phyloP scores from a whole-genome alignment of 306 rosid genomes.

The Senna siamea region DNA sequence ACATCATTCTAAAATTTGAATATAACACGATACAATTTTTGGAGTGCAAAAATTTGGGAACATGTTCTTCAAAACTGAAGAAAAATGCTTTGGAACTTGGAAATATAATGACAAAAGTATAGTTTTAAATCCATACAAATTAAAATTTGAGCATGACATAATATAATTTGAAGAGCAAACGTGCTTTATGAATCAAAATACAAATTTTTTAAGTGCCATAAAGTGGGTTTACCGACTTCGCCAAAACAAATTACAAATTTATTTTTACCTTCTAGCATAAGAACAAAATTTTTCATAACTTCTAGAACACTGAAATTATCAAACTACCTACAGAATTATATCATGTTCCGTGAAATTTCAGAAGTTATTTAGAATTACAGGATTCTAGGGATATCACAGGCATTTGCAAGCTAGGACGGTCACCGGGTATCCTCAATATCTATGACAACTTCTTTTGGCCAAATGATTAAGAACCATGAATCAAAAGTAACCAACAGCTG shows the following conservation, averaged over 20 bases:
- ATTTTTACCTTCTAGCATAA: background rate
- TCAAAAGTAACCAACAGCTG: background rate
- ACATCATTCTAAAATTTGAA: background rate
- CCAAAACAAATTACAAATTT: background rate
- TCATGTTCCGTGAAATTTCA: background rate
- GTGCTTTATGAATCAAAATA: background rate
- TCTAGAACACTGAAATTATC: background rate
- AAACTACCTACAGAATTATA: too few species aligned
- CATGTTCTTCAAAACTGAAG: background rate
- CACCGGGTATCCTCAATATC: too few species aligned
- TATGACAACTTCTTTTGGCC: background rate
- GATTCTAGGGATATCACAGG: too few species aligned
- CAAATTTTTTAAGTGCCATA: background rate
- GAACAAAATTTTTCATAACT: background rate
- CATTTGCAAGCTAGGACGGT: background rate
- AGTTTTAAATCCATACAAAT: background rate
- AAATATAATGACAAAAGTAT: background rate
- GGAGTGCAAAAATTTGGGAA: slow-evolving; percentile 1
- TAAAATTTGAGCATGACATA: background rate
- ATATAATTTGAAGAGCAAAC: too few species aligned
- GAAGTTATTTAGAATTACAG: background rate
- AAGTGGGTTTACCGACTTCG: background rate
- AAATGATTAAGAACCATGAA: background rate
- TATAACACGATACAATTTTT: background rate
- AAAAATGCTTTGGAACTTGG: background rate